These are phyloP conservation scores for Ustilago crameri DNA, from an alignment of 1,284 basidiomycete species.

Conservation along the genomic window DNA sequence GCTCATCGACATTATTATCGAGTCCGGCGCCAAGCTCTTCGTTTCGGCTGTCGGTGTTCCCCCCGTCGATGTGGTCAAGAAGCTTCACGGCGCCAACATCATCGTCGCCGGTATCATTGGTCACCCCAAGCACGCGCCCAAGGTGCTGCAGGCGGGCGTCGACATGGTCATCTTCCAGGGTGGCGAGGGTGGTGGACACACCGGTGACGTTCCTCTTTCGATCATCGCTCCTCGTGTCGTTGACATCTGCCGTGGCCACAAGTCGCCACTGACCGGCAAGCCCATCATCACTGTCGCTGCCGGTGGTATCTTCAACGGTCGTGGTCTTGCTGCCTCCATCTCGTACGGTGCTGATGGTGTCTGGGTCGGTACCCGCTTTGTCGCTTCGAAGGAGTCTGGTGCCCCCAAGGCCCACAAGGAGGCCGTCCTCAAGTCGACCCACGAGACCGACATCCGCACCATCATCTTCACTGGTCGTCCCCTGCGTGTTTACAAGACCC, in stretches of 20 bases:
- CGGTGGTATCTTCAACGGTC: constrained; percentile 60
- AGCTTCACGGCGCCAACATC: constrained; percentile 57
- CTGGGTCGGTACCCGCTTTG: constrained; percentile 81
- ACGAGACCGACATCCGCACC: constrained; percentile 62
- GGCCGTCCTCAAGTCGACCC: constrained; percentile 59
- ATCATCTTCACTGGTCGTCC: constrained; percentile 76
- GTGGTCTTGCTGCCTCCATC: constrained; percentile 58
- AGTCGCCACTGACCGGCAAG: constrained; percentile 60
- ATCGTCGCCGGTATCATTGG: constrained; percentile 76
- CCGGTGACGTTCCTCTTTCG: constrained; percentile 59
- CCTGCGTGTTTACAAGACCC: constrained; percentile 72
- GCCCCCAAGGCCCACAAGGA: constrained; percentile 64
- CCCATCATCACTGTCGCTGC: constrained; percentile 59
- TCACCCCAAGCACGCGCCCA: constrained; percentile 63
- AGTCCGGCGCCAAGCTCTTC: constrained; percentile 59
- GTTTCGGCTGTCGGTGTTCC: constrained; percentile 64
- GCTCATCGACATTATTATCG: constrained; percentile 61
- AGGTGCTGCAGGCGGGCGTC: constrained; percentile 57
- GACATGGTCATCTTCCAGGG: constrained; percentile 66
- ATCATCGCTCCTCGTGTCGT: constrained; percentile 59
- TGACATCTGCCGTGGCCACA: constrained; percentile 57
- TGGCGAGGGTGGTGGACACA: constrained; percentile 64
- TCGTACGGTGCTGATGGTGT: constrained; percentile 59
- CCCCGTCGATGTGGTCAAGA: constrained; percentile 56
- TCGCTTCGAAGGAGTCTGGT: constrained; percentile 72